Percentiles rank a stretch among this genome's conserved stretches.
phyloP scores from a whole-genome alignment of 805 yeast species.

The Metschnikowia orientalis region DNA sequence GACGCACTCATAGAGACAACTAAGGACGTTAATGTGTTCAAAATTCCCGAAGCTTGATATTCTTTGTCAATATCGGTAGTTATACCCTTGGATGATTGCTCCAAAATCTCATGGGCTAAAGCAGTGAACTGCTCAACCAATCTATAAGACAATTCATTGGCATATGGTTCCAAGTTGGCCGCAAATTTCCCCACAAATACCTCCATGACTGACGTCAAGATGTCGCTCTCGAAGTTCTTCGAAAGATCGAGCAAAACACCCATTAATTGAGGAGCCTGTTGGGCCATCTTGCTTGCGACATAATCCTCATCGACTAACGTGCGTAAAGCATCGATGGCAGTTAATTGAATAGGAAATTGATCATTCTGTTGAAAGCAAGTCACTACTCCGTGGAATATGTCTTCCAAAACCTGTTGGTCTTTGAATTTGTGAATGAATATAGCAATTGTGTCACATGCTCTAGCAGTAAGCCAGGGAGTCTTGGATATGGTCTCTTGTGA shows the following conservation, averaged over 20 bases:
- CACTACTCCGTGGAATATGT: conserved; percentile 39
- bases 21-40: conserved; percentile 40
- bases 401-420: conserved; percentile 33
- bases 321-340: conserved; percentile 50
- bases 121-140: conserved; percentile 70
- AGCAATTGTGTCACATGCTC: conserved; percentile 45
- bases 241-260: conserved; percentile 41
- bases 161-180: conserved; percentile 52
- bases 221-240: conserved; percentile 41
- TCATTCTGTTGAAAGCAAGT: conserved; percentile 37
- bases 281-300: conserved; percentile 36
- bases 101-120: conserved; percentile 55
- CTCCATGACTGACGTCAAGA: conserved; percentile 43
- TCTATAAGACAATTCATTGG: conserved; percentile 42
- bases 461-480: conserved; percentile 41
- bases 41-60: conserved; percentile 41
- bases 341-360: conserved; percentile 47
- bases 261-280: conserved; percentile 44
- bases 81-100: conserved; percentile 17
- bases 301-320: conserved; percentile 42
- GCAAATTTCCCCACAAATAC: conserved; percentile 43
- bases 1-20: conserved; percentile 41
- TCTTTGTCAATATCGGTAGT: conserved; percentile 32
- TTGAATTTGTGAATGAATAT: conserved; percentile 33
- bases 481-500: conserved; percentile 24